These are phyloP conservation scores for Neurospora sp. DNA, from an alignment of 495 filamentous ascomycete species.

Conservation along the genomic window DNA sequence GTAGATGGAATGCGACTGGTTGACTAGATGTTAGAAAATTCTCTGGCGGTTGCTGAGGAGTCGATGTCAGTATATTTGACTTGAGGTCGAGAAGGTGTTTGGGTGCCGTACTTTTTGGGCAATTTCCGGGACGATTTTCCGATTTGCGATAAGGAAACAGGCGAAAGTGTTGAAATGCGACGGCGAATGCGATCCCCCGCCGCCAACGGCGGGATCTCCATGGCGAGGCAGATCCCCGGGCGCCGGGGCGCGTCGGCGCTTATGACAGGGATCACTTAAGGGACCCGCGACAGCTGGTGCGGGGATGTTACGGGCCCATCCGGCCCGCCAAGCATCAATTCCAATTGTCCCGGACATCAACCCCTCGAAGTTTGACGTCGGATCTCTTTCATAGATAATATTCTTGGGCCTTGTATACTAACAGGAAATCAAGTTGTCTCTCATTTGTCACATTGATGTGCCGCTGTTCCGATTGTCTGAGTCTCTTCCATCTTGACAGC, in stretches of 20 bases:
- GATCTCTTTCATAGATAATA: neutral
- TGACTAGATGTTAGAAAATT: too few species aligned
- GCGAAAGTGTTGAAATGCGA: neutral
- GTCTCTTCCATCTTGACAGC: neutral
- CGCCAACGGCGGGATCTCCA: neutral
- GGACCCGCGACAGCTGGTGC: neutral
- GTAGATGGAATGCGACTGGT: neutral
- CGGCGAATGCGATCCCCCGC: neutral
- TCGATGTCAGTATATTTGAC: fast-evolving
- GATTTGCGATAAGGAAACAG: neutral
- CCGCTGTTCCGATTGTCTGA: neutral
- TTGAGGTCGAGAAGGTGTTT: neutral
- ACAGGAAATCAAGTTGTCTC: neutral
- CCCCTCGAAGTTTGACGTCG: neutral
- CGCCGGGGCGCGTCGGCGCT: neutral
- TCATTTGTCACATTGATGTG: neutral
- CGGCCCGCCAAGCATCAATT: neutral
- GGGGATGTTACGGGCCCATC: neutral
- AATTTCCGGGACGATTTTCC: neutral
- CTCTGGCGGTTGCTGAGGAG: neutral
- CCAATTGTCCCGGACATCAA: neutral
- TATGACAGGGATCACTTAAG: neutral
- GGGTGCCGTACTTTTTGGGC: neutral
- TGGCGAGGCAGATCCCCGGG: neutral
- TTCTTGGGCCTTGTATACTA: neutral